phyloP scores from a whole-genome alignment of 2,329 filamentous ascomycete species.

The Simplicillium aogashimaense region DNA sequence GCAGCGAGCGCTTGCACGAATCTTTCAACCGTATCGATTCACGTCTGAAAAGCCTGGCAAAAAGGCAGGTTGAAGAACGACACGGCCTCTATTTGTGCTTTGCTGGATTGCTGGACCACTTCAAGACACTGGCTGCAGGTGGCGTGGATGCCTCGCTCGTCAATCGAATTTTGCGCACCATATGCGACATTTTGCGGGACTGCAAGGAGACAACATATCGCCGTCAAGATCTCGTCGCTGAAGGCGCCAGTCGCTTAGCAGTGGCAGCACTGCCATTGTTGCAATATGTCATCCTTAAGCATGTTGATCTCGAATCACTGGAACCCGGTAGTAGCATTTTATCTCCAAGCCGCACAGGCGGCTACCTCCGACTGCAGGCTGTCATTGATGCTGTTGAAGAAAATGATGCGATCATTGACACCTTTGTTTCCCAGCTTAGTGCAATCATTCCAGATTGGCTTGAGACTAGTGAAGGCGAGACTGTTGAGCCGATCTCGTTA shows the following conservation, averaged over 20 bases:
- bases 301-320: constrained; percentile 5
- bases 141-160: constrained; percentile 14
- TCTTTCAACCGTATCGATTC: constrained; percentile 31
- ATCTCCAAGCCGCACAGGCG: constrained; percentile 9
- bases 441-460: constrained; percentile 35
- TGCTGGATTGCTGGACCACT: constrained; percentile 44
- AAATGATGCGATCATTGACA: constrained; percentile 6
- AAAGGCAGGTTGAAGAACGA: constrained; percentile 56
- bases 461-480: constrained; percentile 37
- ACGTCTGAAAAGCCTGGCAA: constrained; percentile 32
- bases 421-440: constrained; percentile 16
- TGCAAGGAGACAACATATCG: constrained; percentile 35
- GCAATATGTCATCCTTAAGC: constrained; percentile 21
- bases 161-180: constrained; percentile 16
- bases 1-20: background rate
- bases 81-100: constrained; percentile 57
- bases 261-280: constrained; percentile 39
- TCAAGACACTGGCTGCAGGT: constrained; percentile 22
- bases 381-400: constrained; percentile 8
- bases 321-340: constrained; percentile 15
- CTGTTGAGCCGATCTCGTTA: constrained; percentile 36
- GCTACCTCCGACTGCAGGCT: constrained; percentile 13
- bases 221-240: constrained; percentile 54
- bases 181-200: constrained; percentile 28
- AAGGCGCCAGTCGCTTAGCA: constrained; percentile 50